Percentiles rank a stretch among this genome's conserved stretches.
phyloP scores from a whole-genome alignment of 345 rosid genomes.

The Syzygium aqueum region DNA sequence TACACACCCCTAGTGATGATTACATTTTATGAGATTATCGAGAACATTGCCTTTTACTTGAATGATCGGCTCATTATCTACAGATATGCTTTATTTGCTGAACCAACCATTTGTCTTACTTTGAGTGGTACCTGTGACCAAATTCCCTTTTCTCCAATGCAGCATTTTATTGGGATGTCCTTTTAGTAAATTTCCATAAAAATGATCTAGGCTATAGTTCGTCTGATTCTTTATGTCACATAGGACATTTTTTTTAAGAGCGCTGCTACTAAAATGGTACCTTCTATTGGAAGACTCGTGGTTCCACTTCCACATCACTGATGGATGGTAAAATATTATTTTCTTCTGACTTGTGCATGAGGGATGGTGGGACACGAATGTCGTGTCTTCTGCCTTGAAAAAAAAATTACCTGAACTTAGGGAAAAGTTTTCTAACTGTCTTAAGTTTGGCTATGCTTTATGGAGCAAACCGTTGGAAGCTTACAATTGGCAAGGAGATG shows the following conservation, averaged over 20 bases:
- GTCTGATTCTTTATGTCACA: not conserved
- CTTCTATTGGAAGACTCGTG: not conserved
- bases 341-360: not conserved
- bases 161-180: not conserved
- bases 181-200: not conserved
- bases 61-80: not conserved
- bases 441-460: not conserved
- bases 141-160: not conserved
- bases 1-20: not conserved
- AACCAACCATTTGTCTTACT: not conserved
- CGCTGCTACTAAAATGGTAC: not conserved
- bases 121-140: not conserved
- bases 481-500: not conserved
- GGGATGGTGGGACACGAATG: not conserved
- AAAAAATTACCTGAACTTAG: not conserved
- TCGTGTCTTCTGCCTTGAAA: not conserved
- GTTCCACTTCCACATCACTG: not conserved
- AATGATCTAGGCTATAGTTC: not conserved
- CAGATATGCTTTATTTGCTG: not conserved
- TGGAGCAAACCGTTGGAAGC: not conserved
- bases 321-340: not conserved
- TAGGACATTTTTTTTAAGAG: not conserved
- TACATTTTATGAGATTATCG: not conserved
- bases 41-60: not conserved
- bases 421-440: not conserved